A percentile compares a stretch with the other conserved stretches of the same genome.
These are phyloP conservation scores for Moniliella sp. DNA, from an alignment of 1,284 basidiomycete genomes.

Conservation along the genomic window DNA sequence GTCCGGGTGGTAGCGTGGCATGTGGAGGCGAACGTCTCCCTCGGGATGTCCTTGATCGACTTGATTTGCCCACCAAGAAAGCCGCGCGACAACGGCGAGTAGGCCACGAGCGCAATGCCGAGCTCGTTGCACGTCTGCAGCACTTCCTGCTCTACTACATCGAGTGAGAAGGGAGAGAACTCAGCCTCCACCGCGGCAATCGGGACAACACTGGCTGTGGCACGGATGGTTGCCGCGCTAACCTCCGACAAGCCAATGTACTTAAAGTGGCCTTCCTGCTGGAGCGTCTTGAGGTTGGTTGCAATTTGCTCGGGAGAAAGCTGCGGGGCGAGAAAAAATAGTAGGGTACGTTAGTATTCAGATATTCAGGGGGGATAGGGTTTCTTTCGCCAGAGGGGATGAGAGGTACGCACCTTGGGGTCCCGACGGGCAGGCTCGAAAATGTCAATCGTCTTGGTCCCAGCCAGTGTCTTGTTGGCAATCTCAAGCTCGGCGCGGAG, in stretches of 20 bases:
- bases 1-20: too few relatives aligned
- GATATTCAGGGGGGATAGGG: background rate
- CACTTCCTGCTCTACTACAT: conserved; percentile 37
- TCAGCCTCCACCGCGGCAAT: conserved; percentile 46
- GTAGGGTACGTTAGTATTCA: too few relatives aligned
- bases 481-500: conserved; percentile 9
- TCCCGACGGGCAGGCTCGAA: conserved; percentile 20
- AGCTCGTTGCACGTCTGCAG: conserved; percentile 37
- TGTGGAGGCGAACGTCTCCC: too few relatives aligned
- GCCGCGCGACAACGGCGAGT: too few relatives aligned
- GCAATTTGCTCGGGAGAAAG: conserved; percentile 7
- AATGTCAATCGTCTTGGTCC: conserved; percentile 15
- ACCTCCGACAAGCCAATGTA: conserved; percentile 23
- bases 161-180: conserved; percentile 44
- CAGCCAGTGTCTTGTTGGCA: conserved; percentile 10
- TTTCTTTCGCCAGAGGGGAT: background rate
- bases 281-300: conserved; percentile 10
- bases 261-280: conserved; percentile 17
- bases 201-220: conserved; percentile 9
- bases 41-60: too few relatives aligned
- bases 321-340: background rate
- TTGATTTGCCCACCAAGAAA: too few relatives aligned
- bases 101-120: conserved; percentile 43
- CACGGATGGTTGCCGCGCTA: conserved; percentile 12
- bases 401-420: conserved; percentile 2